Conservation (phyloP, 1,284 basidiomycete species). For the Ustanciosporium gigantosporum region DNA sequence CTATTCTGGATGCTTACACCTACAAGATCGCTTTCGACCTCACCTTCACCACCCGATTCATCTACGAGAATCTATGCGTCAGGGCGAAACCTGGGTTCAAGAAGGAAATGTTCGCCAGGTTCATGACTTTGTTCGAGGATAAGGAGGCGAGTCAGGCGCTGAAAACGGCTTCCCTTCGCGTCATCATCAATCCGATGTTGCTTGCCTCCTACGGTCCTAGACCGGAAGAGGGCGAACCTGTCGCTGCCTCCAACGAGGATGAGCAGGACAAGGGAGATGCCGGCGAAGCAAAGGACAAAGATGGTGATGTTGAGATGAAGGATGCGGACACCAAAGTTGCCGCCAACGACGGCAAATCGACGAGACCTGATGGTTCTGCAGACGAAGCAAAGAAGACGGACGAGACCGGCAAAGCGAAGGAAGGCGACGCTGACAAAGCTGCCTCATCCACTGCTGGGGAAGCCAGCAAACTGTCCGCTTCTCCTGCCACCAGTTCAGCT, state of each 20-base stretch:
- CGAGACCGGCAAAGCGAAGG: neutral
- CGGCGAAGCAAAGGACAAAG: neutral
- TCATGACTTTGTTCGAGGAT: slow-evolving; percentile 81
- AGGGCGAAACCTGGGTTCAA: slow-evolving; percentile 69
- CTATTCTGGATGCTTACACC: slow-evolving; percentile 81
- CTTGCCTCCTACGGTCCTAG: slow-evolving; percentile 70
- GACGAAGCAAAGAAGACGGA: neutral
- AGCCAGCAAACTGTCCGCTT: neutral
- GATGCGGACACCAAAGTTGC: slow-evolving; percentile 1
- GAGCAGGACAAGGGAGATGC: slow-evolving; percentile 53
- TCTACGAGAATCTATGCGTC: slow-evolving; percentile 80
- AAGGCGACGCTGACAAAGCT: neutral
- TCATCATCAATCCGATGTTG: slow-evolving; percentile 85
- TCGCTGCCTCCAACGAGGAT: slow-evolving; percentile 60
- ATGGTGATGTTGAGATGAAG: slow-evolving; percentile 2
- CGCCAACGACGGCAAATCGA: neutral
- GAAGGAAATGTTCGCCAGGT: slow-evolving; percentile 80
- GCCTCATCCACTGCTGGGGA: neutral
- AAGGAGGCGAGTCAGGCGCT: slow-evolving; percentile 72
- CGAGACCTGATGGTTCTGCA: neutral
- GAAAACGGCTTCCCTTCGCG: slow-evolving; percentile 83
- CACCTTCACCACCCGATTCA: slow-evolving; percentile 79
- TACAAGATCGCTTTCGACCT: slow-evolving; percentile 81
- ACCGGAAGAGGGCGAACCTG: slow-evolving; percentile 5
- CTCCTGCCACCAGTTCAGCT: neutral